Percentiles rank a stretch among this genome's conserved stretches.
Evolutionary conservation across 257 asterid species (phyloP).

Genomic region (Solanum bulbocastanum): DNA sequence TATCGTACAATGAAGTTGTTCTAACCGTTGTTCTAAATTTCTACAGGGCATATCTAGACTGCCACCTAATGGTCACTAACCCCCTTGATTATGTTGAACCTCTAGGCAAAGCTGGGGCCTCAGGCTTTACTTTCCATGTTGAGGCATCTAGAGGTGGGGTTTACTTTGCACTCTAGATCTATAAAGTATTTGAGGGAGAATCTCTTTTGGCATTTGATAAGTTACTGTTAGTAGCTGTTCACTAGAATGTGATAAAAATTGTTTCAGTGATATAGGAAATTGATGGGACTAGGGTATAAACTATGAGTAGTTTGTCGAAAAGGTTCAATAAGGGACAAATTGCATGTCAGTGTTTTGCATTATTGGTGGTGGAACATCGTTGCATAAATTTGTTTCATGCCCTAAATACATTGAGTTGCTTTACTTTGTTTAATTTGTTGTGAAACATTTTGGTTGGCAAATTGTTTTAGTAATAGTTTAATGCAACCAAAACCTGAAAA

Average conservation of each 20-base stretch:
- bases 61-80: conserved; percentile 94
- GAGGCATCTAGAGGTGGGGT: conserved; percentile 67
- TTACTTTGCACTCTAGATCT: not conserved
- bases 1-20: not conserved
- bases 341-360: not conserved
- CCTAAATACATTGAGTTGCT: not conserved
- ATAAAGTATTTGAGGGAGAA: not conserved
- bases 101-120: conserved; percentile 79
- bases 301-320: not conserved
- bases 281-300: not conserved
- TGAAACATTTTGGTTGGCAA: not conserved
- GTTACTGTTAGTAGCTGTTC: not conserved
- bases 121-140: conserved; percentile 89
- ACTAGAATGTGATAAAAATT: not conserved
- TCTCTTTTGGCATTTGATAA: not conserved
- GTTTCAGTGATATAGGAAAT: not conserved
- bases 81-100: conserved; percentile 88
- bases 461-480: not conserved
- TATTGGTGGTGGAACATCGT: not conserved
- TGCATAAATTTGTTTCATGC: not conserved
- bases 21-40: not conserved
- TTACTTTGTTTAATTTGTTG: not conserved
- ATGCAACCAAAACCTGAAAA: not conserved
- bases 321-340: not conserved
- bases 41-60: conserved; percentile 82